Percentiles rank a stretch among this genome's conserved stretches.
Conservation (phyloP, 2,329 filamentous ascomycete genomes). For the Aureobasidium subglaciale region DNA sequence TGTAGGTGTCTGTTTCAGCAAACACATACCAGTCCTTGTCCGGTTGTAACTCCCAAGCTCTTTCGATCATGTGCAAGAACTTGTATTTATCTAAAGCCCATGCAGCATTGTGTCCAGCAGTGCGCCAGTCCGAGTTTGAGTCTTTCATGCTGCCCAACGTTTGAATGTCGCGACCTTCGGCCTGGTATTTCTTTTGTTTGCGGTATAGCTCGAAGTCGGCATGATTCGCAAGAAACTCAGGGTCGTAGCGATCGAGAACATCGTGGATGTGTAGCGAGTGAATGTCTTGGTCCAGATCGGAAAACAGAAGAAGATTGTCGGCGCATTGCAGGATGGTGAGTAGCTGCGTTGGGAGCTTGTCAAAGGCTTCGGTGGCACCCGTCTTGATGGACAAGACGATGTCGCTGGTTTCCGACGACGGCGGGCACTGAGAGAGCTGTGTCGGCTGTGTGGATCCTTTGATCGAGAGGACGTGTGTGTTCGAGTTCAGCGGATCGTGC, state of each 20-base stretch:
- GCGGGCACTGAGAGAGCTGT: constrained; percentile 5
- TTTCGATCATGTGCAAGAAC: constrained; percentile 46
- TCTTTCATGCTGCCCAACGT: constrained; percentile 16
- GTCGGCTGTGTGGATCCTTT: not conserved
- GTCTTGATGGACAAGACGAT: constrained; percentile 53
- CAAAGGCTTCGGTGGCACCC: constrained; percentile 49
- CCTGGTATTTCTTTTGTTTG: constrained; percentile 19
- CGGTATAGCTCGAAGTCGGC: constrained; percentile 23
- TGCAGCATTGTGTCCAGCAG: constrained; percentile 17
- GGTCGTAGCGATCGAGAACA: constrained; percentile 38
- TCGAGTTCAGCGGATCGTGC: not conserved
- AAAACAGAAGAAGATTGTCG: constrained; percentile 51
- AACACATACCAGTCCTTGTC: constrained; percentile 46
- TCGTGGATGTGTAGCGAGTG: constrained; percentile 45
- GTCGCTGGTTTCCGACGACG: constrained; percentile 34
- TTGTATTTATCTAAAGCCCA: constrained; percentile 48
- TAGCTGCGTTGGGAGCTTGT: constrained; percentile 50
- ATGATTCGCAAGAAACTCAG: constrained; percentile 13
- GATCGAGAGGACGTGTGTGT: not conserved
- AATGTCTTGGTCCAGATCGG: constrained; percentile 49
- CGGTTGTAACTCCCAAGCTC: constrained; percentile 39
- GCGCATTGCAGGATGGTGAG: constrained; percentile 49
- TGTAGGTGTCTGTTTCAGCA: constrained; percentile 44
- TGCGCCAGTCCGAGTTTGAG: constrained; percentile 14
- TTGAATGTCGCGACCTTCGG: constrained; percentile 19